A percentile compares a stretch with the other conserved stretches of the same genome.
These are phyloP conservation scores for Cardamine resedifolia DNA, from an alignment of 345 rosid genomes.

Conservation along the genomic window DNA sequence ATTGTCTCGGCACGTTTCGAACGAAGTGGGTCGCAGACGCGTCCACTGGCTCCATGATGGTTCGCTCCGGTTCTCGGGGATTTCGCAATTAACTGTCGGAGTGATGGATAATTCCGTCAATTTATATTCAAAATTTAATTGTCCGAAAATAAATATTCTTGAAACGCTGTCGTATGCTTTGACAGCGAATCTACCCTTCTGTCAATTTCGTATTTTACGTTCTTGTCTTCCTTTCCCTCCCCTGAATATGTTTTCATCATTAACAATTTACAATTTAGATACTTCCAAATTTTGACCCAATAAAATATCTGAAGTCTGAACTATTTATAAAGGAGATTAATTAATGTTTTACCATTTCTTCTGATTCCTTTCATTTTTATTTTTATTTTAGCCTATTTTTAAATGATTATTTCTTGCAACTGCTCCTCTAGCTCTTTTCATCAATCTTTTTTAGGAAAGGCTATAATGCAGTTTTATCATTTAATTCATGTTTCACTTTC, in stretches of 20 bases:
- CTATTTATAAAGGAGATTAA: not conserved
- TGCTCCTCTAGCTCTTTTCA: not conserved
- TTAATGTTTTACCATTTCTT: not conserved
- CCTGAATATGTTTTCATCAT: not conserved
- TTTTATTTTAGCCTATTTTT: too few species aligned
- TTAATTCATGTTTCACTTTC: not conserved
- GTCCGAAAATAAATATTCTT: not conserved
- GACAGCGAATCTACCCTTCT: constrained; percentile 33
- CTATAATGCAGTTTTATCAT: not conserved
- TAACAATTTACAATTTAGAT: constrained; percentile 10
- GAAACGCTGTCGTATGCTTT: constrained; percentile 35
- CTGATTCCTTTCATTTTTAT: not conserved
- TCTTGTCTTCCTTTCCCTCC: constrained; percentile 4
- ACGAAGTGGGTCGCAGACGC: constrained; percentile 26
- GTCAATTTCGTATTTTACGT: constrained; percentile 29
- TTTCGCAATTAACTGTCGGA: constrained; percentile 26
- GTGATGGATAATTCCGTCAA: constrained; percentile 19
- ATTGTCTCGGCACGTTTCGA: constrained; percentile 28
- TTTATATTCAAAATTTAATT: not conserved
- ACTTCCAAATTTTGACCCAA: not conserved
- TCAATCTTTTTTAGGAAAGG: not conserved
- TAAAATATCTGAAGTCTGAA: not conserved
- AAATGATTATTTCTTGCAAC: not conserved
- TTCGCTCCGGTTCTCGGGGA: constrained; percentile 12
- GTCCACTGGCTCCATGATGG: constrained; percentile 26